Evolutionary conservation across 371 early-diverging fungal species (phyloP).

Genomic region (Rhizopus arrhizus): DNA sequence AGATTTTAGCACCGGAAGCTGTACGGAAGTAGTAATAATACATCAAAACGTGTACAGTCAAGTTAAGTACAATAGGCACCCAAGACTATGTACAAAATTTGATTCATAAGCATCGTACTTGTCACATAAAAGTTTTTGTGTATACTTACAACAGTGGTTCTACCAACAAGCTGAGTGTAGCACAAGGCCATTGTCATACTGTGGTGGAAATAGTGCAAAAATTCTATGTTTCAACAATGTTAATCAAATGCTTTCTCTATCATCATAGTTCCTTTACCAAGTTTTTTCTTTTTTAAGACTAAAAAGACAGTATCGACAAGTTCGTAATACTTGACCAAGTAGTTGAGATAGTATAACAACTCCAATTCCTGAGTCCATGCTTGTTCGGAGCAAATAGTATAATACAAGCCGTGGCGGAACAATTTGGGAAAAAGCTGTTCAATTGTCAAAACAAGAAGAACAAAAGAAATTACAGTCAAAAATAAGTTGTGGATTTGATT

Average conservation of each 20-base stretch:
- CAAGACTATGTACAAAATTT: conserved; percentile 47
- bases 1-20: conserved; percentile 73
- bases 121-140: neutral
- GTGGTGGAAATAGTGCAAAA: conserved; percentile 86
- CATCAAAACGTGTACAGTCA: conserved; percentile 87
- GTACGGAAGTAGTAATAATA: conserved; percentile 88
- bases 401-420: conserved; percentile 65
- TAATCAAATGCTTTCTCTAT: no score
- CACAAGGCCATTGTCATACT: conserved; percentile 81
- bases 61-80: conserved; percentile 77
- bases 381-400: conserved; percentile 57
- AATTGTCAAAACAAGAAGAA: conserved; percentile 61
- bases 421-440: conserved; percentile 70
- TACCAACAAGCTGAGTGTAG: conserved; percentile 73
- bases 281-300: conserved; percentile 67
- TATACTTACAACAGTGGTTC: conserved; percentile 68
- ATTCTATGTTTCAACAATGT: conserved; percentile 37
- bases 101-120: neutral
- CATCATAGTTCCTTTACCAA: conserved; percentile 26
- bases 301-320: conserved; percentile 71
- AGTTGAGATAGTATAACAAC: conserved; percentile 68
- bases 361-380: conserved; percentile 62
- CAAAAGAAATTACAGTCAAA: conserved; percentile 64
- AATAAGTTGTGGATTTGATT: conserved; percentile 75
- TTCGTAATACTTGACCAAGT: conserved; percentile 72